A percentile compares a stretch with the other conserved stretches of the same genome.
These are phyloP conservation scores for Elymus sibiricus DNA, from an alignment of 176 grass and related monocot species.

Conservation along the genomic window DNA sequence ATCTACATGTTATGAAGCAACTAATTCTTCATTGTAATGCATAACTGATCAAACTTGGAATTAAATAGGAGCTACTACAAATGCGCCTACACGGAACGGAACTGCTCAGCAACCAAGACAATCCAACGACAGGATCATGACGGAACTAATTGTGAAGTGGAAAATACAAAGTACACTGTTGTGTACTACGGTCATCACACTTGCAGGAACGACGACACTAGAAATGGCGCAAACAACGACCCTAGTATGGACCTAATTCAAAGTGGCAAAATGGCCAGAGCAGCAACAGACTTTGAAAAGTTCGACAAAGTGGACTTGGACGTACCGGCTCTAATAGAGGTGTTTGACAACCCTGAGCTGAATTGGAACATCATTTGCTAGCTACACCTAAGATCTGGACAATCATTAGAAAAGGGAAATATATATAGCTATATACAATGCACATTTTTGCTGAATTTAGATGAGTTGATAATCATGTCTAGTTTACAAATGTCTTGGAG, in stretches of 20 bases:
- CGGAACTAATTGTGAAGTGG: not conserved
- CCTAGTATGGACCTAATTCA: not conserved
- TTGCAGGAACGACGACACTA: not conserved
- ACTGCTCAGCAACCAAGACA: constrained; percentile 43
- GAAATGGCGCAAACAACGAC: not conserved
- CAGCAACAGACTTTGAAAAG: not conserved
- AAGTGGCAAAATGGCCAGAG: not conserved
- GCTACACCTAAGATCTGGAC: not conserved
- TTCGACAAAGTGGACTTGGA: not conserved
- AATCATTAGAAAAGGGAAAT: too few species aligned
- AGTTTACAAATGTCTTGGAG: too few species aligned
- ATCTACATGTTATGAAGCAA: too few species aligned
- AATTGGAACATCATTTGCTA: not conserved
- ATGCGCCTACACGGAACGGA: constrained; percentile 32
- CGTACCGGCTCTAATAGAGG: constrained; percentile 2
- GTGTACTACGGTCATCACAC: constrained; percentile 29
- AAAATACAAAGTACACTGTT: constrained; percentile 6
- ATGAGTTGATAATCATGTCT: too few species aligned
- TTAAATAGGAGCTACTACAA: constrained; percentile 47
- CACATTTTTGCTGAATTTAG: too few species aligned
- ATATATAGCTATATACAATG: too few species aligned
- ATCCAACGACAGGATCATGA: constrained; percentile 21
- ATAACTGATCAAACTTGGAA: not conserved
- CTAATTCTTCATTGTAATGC: not conserved
- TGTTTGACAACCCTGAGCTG: not conserved